Evolutionary conservation across 2,329 filamentous ascomycete species (phyloP), one percentile per base, ranked within the genome.

Genomic region (Neonectria sp.): DNA sequence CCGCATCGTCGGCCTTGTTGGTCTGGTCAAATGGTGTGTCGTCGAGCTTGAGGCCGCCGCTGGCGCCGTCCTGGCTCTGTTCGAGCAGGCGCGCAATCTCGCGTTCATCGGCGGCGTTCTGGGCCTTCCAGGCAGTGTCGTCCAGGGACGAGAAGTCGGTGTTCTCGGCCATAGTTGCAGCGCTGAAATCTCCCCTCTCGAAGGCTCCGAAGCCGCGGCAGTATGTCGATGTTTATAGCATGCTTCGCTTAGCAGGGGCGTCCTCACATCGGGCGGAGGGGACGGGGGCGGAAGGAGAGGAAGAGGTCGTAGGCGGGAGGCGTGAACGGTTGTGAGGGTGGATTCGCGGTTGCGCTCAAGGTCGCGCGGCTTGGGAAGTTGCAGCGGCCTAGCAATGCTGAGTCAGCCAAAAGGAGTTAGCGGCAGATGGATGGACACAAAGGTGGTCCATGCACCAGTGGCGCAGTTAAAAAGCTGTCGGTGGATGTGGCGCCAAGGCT

Each of bases 1-100:
- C 84, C 46, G 96, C 96, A 82, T 98, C 93, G 67, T 95, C 95
- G 61, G 95, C 95, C 81, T 99, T 99, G 79, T 94, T 92, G 7
- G 86, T 85, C 71, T 90, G 86, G 71, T 91, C 90, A 70, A 91
- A 88, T 27, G 85, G 80, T 13, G 75, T 79, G 53, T 81, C 80
- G 67, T 86, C 81, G 65, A 89, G 77, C 57, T 83, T 81, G 5
- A 84, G 76, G 9, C 80, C 80, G 13, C 83, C 76, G 24, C 75
- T 80, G 17, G 75, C 76, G 35, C 79, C 80, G 63, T 82, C 79
- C 67, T 84, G 80, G 45, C 80, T 81, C 57, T 83, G 79, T 29
- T 80, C 81, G 17, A 89, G 76, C 11, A 86, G 78, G 9, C 78
- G 80, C 33, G 84, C 79, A 31, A 88, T 85, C 60, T 82, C 80